Evolutionary conservation across 1,139 yeast species (phyloP), one percentile per base, ranked within the genome.

Genomic region (Scheffersomyces cryptocercus): DNA sequence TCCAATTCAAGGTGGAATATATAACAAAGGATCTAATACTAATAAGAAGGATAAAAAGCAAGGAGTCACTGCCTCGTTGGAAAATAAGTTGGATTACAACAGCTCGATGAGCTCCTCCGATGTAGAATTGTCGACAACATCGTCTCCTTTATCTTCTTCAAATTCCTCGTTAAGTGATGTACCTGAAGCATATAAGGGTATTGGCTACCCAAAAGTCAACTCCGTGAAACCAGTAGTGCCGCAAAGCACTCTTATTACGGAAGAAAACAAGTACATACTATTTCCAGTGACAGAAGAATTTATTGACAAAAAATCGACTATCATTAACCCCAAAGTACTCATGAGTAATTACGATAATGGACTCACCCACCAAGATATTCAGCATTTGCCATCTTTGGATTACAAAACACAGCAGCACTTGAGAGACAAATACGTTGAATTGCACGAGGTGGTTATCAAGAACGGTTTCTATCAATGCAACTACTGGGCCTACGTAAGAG

Each of bases 1-100:
- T 4, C 97, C 97, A 0, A 87, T 90, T 48, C 96, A 88, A 63
- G 96, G 96, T 6, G 96, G 89, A 0, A 55, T 60, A 3, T 85
- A 78, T 59, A 51, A 61, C 48, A 39, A 59, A 54, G 29, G 54
- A 5, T 29, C 31, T 16, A 40, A 26, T 28, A 9, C n/a, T 13
- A 37, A 15, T 8, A 15, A 8, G 28, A 32, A 11, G 28, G 35
- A 16, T 14, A 12, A 20, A 8, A 35, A 42, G 24, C 35, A 30
- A 30, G 15, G 24, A 9, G 24, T 10, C 16, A 31, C 24, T n/a
- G 20, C 9, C 6, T 43, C 46, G 2, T 52, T 59, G 43, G 62
- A 56, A 7, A 40, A 29, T 1, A 59, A 54, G 34, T 40, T 62
- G 24, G 67, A 62, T 38, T 45, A 45, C 5, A 41, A 36, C 11